Evolutionary conservation across 2,329 filamentous ascomycete genomes (phyloP), one percentile per base, ranked within the genome.

Genomic region (Spiromastix sp.): DNA sequence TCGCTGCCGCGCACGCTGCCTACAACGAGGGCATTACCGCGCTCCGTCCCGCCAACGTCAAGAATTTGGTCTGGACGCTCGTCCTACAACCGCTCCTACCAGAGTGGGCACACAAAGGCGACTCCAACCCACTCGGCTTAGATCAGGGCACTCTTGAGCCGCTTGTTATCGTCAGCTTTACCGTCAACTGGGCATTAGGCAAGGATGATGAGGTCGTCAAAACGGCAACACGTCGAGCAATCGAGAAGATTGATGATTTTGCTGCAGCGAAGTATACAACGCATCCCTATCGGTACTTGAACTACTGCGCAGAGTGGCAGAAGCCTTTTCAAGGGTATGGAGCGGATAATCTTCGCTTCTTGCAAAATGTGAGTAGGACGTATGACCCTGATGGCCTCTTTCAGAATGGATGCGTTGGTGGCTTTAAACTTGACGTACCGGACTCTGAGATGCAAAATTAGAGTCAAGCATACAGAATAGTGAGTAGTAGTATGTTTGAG

Each of bases 81-180:
- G 50, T 56, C 3, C 20, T 56, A 30, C 52, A 57, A 38, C 54
- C 51, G 9, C 34, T 57, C 9, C 33, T 53, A 26, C 40, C 45
- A n/a, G 42, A 41, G 11, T 53, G 48, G 49, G 38, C 38, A 21
- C 37, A 40, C 12, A 51, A 48, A 13, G 50, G 49, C 19, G 43
- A 50, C 36, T 8, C 41, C 2, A 50, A 50, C 39, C 47, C 51
- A 2, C 39, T 54, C 2, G 50, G 52, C 9, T 30, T 56, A n/a
- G 40, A 49, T 28, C 27, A 33, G 27, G 27, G 34, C 7, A 35
- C 47, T 18, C n/a, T n/a, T n/a, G 48, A 55, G 15, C 42, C 52
- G 21, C 49, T 61, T 8, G 45, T 60, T 0, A 43, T 54, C 18
- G 47, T 59, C 3, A 50, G 44, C 13, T 57, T 61, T 28, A 59